phyloP scores from a whole-genome alignment of 495 filamentous ascomycete genomes.

The Penicillium manginii region DNA sequence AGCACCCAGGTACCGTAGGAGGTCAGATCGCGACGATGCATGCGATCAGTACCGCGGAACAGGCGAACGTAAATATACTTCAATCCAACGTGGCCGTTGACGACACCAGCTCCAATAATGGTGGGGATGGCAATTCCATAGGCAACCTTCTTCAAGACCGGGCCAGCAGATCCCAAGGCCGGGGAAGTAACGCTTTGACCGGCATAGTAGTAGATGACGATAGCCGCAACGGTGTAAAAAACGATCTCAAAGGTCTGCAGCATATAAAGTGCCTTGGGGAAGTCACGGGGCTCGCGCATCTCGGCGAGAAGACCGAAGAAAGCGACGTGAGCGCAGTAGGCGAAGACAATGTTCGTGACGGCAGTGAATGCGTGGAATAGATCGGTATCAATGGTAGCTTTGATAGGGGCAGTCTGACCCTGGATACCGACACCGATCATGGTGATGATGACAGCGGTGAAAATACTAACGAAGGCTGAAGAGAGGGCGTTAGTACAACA shows the following conservation, averaged over 20 bases:
- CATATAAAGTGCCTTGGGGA: conserved; percentile 62
- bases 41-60: conserved; percentile 57
- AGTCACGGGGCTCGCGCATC: conserved; percentile 68
- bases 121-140: conserved; percentile 80
- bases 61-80: conserved; percentile 70
- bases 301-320: conserved; percentile 78
- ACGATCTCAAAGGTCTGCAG: conserved; percentile 65
- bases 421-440: conserved; percentile 66
- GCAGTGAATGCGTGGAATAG: conserved; percentile 38
- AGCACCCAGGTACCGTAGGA: conserved; percentile 56
- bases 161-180: conserved; percentile 68
- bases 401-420: conserved; percentile 23
- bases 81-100: conserved; percentile 62
- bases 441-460: conserved; percentile 68
- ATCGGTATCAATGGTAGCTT: conserved; percentile 27
- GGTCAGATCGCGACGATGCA: conserved; percentile 58
- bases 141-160: conserved; percentile 64
- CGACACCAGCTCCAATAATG: conserved; percentile 46
- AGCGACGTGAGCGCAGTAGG: conserved; percentile 57
- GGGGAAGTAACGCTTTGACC: conserved; percentile 68
- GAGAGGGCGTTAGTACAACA: background rate
- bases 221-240: conserved; percentile 57
- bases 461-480: conserved; percentile 62
- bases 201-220: conserved; percentile 68
- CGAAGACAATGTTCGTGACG: conserved; percentile 43